Evolutionary conservation across 176 grass and related monocot species (phyloP), one percentile per base, ranked within the genome.

Genomic region (Luzula sylvatica): DNA sequence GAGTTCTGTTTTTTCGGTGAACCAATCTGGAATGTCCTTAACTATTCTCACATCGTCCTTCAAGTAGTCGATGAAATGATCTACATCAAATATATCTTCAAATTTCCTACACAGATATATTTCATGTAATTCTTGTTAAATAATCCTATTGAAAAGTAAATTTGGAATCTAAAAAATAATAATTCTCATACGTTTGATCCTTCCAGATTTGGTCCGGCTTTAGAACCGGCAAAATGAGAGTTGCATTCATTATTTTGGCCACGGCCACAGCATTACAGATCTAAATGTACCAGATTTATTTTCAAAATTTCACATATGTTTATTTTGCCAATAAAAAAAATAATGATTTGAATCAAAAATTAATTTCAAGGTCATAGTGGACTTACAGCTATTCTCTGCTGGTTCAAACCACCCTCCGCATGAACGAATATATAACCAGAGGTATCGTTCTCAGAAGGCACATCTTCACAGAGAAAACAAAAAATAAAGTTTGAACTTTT

Each of bases 141-240:
- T 55, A 54, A 50, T 12, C n/a, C n/a, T n/a, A n/a, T n/a, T n/a
- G n/a, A 68, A 39, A 62, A 27, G 2, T 11, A 18, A 55, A 38
- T 41, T 19, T 13, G 11, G 3, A 58, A 53, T 3, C n/a, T 50
- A 63, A 48, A 28, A 52, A 65, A 8, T 38, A 28, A 59, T 49
- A 58, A 29, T 57, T 21, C 35, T 68, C 71, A 70, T 70, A 96
- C 90, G 84, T 96, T 60, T 96, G 90, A 71, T 96, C 90, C 75
- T 96, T 88, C 84, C 90, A 96, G 66, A 88, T 96, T 74, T 96
- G 90, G 73, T 96, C 90, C 80, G 88, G 90, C 80, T 96, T 96
- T 29, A 96, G 68, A 39, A 96, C 90, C 12, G 83, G 89, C 67
- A 95, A 78, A 75, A 95, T 88, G 72, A 95, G 89, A 35, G 80